phyloP scores from a whole-genome alignment of 1,284 basidiomycete genomes.

The Tetrapyrgos nigripes region DNA sequence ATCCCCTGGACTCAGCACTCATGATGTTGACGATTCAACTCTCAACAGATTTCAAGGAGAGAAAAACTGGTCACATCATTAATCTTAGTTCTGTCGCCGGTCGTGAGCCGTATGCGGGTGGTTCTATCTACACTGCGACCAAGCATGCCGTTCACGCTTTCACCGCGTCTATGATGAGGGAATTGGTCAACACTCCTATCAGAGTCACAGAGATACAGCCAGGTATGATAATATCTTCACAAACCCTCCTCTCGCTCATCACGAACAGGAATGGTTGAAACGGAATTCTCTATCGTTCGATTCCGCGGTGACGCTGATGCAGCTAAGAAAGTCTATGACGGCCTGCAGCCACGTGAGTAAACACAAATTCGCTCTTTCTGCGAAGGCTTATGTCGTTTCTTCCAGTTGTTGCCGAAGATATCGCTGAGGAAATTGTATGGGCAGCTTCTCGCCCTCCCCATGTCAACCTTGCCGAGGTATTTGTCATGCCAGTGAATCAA shows the following conservation, averaged over 20 bases:
- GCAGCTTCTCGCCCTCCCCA: slow-evolving; percentile 86
- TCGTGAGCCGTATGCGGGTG: slow-evolving; percentile 90
- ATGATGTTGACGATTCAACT: background rate
- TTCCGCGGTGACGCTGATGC: slow-evolving; percentile 84
- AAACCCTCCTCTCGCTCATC: slow-evolving; percentile 11
- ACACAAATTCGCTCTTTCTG: background rate
- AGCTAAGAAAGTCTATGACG: slow-evolving; percentile 91
- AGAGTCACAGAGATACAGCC: slow-evolving; percentile 93
- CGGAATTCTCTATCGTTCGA: slow-evolving; percentile 89
- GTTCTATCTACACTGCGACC: slow-evolving; percentile 82
- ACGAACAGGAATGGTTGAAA: slow-evolving; percentile 83
- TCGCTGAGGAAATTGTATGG: slow-evolving; percentile 99
- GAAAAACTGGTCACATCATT: slow-evolving; percentile 91
- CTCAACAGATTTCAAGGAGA: slow-evolving; percentile 84
- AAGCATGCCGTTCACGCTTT: slow-evolving; percentile 94
- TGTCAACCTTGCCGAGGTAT: slow-evolving; percentile 85
- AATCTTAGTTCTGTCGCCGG: slow-evolving; percentile 96
- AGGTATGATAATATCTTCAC: slow-evolving; percentile 49
- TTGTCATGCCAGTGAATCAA: slow-evolving; percentile 84
- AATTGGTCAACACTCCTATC: slow-evolving; percentile 91
- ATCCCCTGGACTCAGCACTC: background rate
- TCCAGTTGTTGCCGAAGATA: slow-evolving; percentile 80
- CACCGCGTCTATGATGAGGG: slow-evolving; percentile 82
- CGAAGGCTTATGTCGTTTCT: slow-evolving; percentile 11
- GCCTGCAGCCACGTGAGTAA: slow-evolving; percentile 76